Evolutionary conservation across 768 basidiomycete genomes (phyloP).

Genomic region (Kwoniella sp.): DNA sequence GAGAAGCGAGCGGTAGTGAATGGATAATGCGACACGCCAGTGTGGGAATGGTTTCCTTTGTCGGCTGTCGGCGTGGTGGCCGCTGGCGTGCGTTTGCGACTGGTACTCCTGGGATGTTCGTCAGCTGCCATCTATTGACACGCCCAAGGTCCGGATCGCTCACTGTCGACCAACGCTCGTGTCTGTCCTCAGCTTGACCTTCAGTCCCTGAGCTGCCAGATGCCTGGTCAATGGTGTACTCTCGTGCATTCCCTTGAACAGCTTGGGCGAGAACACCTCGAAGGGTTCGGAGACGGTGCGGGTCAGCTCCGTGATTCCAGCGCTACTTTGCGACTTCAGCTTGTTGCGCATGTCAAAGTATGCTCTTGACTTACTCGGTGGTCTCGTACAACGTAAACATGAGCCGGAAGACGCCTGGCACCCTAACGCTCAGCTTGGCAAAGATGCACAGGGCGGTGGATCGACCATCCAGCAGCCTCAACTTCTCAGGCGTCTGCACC

Average conservation of each 20-base stretch:
- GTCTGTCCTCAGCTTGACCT: conserved; percentile 49
- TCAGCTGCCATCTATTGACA: background rate
- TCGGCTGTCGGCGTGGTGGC: background rate
- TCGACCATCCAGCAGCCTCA: conserved; percentile 40
- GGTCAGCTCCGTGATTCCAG: conserved; percentile 30
- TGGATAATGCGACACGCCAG: background rate
- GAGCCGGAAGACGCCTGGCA: conserved; percentile 48
- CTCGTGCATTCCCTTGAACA: conserved; percentile 50
- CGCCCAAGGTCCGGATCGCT: conserved; percentile 7
- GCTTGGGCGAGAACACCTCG: conserved; percentile 51
- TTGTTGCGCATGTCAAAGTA: background rate
- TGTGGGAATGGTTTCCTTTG: background rate
- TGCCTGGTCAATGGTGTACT: conserved; percentile 48
- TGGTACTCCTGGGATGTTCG: conserved; percentile 1
- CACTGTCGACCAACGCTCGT: conserved; percentile 37
- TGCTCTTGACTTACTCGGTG: conserved; percentile 32
- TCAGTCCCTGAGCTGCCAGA: conserved; percentile 50
- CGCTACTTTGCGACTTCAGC: conserved; percentile 4
- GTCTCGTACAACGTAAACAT: conserved; percentile 48
- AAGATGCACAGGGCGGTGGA: conserved; percentile 47
- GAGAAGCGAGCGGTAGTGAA: background rate
- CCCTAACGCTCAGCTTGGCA: conserved; percentile 46
- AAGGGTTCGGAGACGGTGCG: conserved; percentile 44
- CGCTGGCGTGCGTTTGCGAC: conserved; percentile 9
- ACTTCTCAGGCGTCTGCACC: conserved; percentile 46